Evolutionary conservation across 2,329 filamentous ascomycete species (phyloP).

Genomic region (Trichoderma sp.): DNA sequence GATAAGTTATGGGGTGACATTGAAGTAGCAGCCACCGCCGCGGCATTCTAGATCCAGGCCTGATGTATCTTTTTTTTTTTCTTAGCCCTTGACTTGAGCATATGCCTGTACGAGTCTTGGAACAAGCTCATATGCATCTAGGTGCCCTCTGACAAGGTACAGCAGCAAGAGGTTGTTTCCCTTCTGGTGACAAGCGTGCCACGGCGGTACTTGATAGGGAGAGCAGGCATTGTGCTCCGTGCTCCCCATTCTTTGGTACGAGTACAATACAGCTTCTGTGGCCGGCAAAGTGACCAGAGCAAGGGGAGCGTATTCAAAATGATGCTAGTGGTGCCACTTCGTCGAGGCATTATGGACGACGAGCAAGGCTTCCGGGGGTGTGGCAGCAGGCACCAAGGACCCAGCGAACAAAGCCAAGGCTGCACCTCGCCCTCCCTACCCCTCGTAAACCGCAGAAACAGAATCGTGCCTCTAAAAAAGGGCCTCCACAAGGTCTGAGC

Average conservation of each 20-base stretch:
- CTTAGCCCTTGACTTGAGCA: not conserved
- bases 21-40: constrained; percentile 13
- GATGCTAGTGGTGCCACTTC: constrained; percentile 15
- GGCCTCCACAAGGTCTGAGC: constrained; percentile 15
- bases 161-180: not conserved
- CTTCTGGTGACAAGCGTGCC: not conserved
- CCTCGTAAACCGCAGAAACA: constrained; percentile 18
- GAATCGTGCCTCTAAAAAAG: constrained; percentile 15
- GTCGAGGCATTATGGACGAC: constrained; percentile 3
- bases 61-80: not conserved
- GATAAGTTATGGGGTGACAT: constrained; percentile 14
- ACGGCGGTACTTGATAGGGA: not conserved
- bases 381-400: constrained; percentile 9
- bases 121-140: not conserved
- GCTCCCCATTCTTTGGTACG: not conserved
- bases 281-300: constrained; percentile 5
- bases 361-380: constrained; percentile 10
- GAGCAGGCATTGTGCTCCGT: constrained; percentile 1
- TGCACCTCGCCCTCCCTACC: not conserved
- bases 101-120: not conserved
- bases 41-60: constrained; percentile 6
- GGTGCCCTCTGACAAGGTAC: not conserved
- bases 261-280: not conserved
- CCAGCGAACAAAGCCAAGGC: constrained; percentile 11
- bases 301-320: not conserved